Percentiles rank a stretch among this genome's conserved stretches.
These are phyloP conservation scores for Epichloe sylvatica DNA, from an alignment of 2,329 filamentous ascomycete species.

Conservation along the genomic window DNA sequence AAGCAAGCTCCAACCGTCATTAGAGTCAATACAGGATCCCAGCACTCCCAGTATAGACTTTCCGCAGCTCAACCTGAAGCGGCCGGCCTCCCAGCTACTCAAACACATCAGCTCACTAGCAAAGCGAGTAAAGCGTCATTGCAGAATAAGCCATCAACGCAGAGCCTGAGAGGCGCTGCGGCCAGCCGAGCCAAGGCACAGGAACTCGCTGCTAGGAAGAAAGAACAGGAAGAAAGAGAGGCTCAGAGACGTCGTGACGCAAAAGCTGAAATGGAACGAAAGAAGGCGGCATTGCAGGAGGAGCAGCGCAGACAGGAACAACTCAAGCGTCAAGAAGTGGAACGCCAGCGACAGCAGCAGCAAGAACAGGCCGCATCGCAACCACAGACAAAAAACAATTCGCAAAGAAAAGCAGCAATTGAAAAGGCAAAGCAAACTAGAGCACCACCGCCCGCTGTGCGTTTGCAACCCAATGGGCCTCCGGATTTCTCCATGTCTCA, in stretches of 20 bases:
- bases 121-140: conserved; percentile 56
- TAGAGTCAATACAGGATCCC: conserved; percentile 53
- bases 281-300: conserved; percentile 52
- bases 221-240: conserved; percentile 72
- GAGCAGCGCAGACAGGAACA: conserved; percentile 49
- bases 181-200: conserved; percentile 56
- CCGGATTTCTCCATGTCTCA: conserved; percentile 28
- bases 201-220: conserved; percentile 65
- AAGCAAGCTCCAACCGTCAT: conserved; percentile 59
- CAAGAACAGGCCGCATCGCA: conserved; percentile 45
- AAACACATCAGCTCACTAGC: conserved; percentile 35
- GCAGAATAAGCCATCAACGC: conserved; percentile 40
- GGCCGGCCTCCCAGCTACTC: conserved; percentile 16
- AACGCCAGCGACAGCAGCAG: conserved; percentile 47
- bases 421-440: conserved; percentile 52
- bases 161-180: conserved; percentile 47
- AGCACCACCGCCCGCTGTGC: conserved; percentile 45
- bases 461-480: conserved; percentile 39
- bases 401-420: conserved; percentile 47
- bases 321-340: conserved; percentile 44
- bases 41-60: conserved; percentile 43
- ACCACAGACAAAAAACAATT: conserved; percentile 51
- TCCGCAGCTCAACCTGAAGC: conserved; percentile 42
- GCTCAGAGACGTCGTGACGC: conserved; percentile 65
- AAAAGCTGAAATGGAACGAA: conserved; percentile 69